These are phyloP conservation scores for Xylariaceae sp. DNA, from an alignment of 2,329 filamentous ascomycete genomes.

Conservation along the genomic window DNA sequence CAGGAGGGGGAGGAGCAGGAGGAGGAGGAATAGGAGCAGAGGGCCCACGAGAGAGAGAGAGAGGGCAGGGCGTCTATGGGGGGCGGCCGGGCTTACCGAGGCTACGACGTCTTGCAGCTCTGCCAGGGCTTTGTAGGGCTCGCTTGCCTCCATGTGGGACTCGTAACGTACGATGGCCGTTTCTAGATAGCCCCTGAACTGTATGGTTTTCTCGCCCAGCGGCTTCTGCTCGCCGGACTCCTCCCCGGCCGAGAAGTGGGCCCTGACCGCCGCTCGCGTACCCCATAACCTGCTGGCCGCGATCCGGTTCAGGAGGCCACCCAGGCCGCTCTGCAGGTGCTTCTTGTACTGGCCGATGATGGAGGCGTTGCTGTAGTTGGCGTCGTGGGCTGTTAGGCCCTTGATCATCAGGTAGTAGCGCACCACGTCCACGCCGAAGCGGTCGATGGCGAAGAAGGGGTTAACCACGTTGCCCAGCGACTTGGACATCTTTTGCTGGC, in stretches of 20 bases:
- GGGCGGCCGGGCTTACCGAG: no score
- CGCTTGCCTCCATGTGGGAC: no score
- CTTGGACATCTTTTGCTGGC: constrained; percentile 91
- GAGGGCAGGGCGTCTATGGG: no score
- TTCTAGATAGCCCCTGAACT: no score
- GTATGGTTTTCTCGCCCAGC: no score
- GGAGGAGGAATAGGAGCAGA: no score
- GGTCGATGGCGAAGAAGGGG: constrained; percentile 81
- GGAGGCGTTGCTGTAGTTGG: constrained; percentile 74
- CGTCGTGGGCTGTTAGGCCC: constrained; percentile 68
- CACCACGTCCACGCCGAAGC: constrained; percentile 81
- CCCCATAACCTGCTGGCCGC: constrained; percentile 63
- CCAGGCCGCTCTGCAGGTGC: constrained; percentile 66
- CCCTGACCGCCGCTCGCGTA: constrained; percentile 49
- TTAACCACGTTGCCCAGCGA: constrained; percentile 92
- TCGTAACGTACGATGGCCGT: no score
- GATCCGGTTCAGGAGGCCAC: constrained; percentile 70
- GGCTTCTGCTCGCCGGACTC: no score
- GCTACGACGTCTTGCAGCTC: no score
- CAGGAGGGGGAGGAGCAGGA: no score
- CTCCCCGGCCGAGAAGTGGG: no score
- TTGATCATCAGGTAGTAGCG: constrained; percentile 82
- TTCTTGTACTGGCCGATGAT: constrained; percentile 76
- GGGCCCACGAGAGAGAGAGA: no score
- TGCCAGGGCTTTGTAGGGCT: neutral